Conservation (phyloP, 352 stramenopile species). For the Phytophthora pistaciae region DNA sequence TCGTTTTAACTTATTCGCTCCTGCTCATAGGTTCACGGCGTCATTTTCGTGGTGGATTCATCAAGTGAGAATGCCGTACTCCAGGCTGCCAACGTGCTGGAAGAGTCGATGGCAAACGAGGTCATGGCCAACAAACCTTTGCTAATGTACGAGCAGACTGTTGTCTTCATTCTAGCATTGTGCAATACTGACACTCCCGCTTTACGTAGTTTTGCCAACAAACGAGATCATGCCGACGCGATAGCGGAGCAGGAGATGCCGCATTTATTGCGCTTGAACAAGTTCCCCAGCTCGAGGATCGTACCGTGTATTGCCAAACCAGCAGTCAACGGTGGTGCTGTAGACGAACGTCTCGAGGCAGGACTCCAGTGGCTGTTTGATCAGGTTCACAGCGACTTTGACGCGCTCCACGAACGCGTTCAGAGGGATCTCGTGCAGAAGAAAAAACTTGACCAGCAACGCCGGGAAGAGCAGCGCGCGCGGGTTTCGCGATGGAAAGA, state of each 20-base stretch:
- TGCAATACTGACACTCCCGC: neutral
- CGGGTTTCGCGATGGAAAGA: slow-evolving; percentile 77
- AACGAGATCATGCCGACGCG: slow-evolving; percentile 57
- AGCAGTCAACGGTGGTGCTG: slow-evolving; percentile 47
- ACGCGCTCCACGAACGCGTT: slow-evolving; percentile 58
- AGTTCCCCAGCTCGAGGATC: slow-evolving; percentile 52
- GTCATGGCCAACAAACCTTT: slow-evolving; percentile 71
- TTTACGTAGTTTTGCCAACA: slow-evolving; percentile 78
- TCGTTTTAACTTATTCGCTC: neutral
- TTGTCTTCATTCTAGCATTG: neutral
- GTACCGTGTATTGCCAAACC: slow-evolving; percentile 73
- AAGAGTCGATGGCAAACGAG: slow-evolving; percentile 61
- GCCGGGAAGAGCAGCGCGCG: slow-evolving; percentile 66
- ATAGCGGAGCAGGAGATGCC: slow-evolving; percentile 51
- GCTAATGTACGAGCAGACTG: slow-evolving; percentile 57
- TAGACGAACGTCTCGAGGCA: slow-evolving; percentile 72
- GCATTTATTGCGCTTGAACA: slow-evolving; percentile 44
- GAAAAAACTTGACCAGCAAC: slow-evolving; percentile 65
- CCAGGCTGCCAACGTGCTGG: slow-evolving; percentile 58
- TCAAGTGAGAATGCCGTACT: slow-evolving; percentile 54
- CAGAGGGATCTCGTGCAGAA: slow-evolving; percentile 57
- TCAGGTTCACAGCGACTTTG: slow-evolving; percentile 64
- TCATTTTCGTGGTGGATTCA: slow-evolving; percentile 85
- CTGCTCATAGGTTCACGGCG: slow-evolving; percentile 56
- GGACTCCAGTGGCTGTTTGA: slow-evolving; percentile 81